phyloP scores from a whole-genome alignment of 805 yeast genomes.

The Candida endomychidarum region DNA sequence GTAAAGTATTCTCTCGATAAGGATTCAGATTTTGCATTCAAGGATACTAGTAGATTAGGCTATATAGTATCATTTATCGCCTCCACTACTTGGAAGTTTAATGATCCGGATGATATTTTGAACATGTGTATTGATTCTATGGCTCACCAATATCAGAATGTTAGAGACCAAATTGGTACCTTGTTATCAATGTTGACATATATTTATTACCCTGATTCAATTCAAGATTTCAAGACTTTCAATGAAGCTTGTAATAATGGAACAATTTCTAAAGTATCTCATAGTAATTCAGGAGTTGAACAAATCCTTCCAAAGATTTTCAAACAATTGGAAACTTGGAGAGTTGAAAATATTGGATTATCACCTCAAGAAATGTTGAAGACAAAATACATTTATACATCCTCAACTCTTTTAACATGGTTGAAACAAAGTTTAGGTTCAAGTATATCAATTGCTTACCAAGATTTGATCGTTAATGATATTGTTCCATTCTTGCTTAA shows the following conservation, averaged over 20 bases:
- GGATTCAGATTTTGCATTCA: conserved; percentile 61
- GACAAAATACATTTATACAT: conserved; percentile 59
- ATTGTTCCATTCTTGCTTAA: conserved; percentile 70
- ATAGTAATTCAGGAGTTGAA: conserved; percentile 10
- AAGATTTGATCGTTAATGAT: conserved; percentile 47
- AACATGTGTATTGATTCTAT: conserved; percentile 48
- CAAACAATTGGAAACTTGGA: conserved; percentile 40
- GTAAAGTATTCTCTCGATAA: conserved; percentile 47
- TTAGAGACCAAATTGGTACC: conserved; percentile 66
- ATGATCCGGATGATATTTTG: conserved; percentile 44
- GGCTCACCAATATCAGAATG: conserved; percentile 69
- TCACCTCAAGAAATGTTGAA: conserved; percentile 57
- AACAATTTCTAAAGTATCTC: conserved; percentile 25
- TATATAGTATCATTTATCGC: conserved; percentile 53
- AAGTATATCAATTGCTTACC: conserved; percentile 52
- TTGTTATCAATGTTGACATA: conserved; percentile 50
- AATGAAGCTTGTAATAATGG: conserved; percentile 34
- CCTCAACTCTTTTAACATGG: conserved; percentile 67
- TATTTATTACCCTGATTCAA: conserved; percentile 44
- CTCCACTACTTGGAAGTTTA: conserved; percentile 55
- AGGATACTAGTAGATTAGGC: conserved; percentile 58
- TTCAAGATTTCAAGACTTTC: conserved; percentile 38
- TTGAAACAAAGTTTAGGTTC: conserved; percentile 53
- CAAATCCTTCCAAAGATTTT: conserved; percentile 45
- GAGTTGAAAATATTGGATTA: conserved; percentile 34